Percentiles rank a stretch among this genome's conserved stretches.
Conservation (phyloP, 2,329 filamentous ascomycete species). For the Myriosclerotinia scirpicola region DNA sequence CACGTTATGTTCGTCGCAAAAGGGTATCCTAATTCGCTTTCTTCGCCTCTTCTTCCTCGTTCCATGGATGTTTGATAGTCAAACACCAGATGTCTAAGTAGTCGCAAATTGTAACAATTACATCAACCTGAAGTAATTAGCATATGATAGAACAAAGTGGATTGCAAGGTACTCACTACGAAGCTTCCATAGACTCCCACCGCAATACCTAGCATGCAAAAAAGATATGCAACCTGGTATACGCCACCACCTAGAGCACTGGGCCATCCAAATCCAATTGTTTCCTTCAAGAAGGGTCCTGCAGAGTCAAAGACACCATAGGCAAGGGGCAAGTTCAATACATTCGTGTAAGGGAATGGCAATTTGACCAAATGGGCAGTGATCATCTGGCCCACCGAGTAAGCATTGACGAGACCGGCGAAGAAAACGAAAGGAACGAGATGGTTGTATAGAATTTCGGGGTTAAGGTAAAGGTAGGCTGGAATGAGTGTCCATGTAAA, state of each 20-base stretch:
- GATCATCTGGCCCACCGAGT: conserved; percentile 94
- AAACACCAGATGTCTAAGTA: conserved; percentile 98
- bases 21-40: conserved; percentile 30
- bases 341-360: conserved; percentile 86
- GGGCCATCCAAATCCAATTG: conserved; percentile 65
- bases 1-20: conserved; percentile 10
- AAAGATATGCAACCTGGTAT: conserved; percentile 92
- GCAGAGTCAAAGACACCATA: conserved; percentile 78
- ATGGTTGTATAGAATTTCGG: conserved; percentile 76
- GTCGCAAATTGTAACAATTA: conserved; percentile 97
- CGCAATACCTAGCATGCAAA: conserved; percentile 79
- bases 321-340: conserved; percentile 74
- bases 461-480: conserved; percentile 81
- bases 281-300: conserved; percentile 65
- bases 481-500: conserved; percentile 74
- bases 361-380: conserved; percentile 87
- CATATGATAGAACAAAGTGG: conserved; percentile 9
- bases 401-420: conserved; percentile 87
- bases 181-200: conserved; percentile 96
- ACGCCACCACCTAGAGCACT: conserved; percentile 70
- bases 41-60: conserved; percentile 42
- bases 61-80: conserved; percentile 83
- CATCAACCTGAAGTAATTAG: conserved; percentile 61
- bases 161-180: conserved; percentile 54
- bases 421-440: conserved; percentile 89